Conservation (phyloP, 129 eudicot genomes). For the Escallonia rubra region DNA sequence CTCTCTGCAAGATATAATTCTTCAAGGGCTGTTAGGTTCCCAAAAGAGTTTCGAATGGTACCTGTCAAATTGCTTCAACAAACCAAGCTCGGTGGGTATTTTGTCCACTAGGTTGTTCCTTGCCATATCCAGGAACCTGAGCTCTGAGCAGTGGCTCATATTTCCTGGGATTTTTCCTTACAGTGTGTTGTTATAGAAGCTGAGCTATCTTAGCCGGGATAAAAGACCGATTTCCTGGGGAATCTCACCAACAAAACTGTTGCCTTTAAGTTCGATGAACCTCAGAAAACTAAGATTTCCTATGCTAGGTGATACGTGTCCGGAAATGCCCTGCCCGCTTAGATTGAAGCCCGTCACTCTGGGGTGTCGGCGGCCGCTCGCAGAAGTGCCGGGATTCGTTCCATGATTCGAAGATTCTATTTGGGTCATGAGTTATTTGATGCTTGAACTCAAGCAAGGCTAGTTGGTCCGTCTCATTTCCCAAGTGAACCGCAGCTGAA, state of each 20-base stretch:
- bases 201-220: slow-evolving; percentile 12
- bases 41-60: slow-evolving; percentile 23
- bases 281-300: slow-evolving; percentile 34
- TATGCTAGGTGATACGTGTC: slow-evolving; percentile 25
- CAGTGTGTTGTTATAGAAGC: slow-evolving; percentile 21
- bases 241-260: slow-evolving; percentile 22
- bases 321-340: not conserved
- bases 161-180: slow-evolving; percentile 22
- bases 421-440: slow-evolving; percentile 3
- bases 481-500: not conserved
- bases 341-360: slow-evolving; percentile 14
- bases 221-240: slow-evolving; percentile 27
- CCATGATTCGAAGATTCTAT: slow-evolving; percentile 8
- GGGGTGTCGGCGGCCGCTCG: slow-evolving; percentile 9
- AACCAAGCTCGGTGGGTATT: slow-evolving; percentile 20
- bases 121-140: slow-evolving; percentile 16
- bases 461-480: slow-evolving; percentile 1
- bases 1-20: slow-evolving; percentile 2
- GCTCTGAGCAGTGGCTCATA: slow-evolving; percentile 18
- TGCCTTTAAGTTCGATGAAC: slow-evolving; percentile 14
- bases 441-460: slow-evolving; percentile 9
- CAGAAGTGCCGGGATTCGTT: slow-evolving; percentile 8
- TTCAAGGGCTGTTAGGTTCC: slow-evolving; percentile 21
- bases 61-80: slow-evolving; percentile 6
- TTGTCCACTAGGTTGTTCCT: slow-evolving; percentile 22